These are phyloP conservation scores for Tilletia indica DNA, from an alignment of 1,284 basidiomycete genomes.

Conservation along the genomic window DNA sequence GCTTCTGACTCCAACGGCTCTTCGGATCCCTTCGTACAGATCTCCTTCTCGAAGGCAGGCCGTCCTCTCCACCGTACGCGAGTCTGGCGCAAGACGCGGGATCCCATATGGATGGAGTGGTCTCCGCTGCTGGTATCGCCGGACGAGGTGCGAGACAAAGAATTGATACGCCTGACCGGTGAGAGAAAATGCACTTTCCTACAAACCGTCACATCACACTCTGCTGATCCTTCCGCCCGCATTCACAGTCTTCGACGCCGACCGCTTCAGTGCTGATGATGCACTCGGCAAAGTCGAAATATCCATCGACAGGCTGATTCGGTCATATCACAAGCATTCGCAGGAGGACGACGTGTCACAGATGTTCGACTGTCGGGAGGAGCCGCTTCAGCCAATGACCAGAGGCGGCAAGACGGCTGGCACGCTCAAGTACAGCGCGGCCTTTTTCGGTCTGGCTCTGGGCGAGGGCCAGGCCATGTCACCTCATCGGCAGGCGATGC, in stretches of 20 bases:
- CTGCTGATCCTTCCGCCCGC: background rate
- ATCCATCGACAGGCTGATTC: constrained; percentile 37
- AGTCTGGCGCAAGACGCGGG: constrained; percentile 34
- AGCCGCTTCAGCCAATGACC: constrained; percentile 38
- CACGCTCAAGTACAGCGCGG: constrained; percentile 45
- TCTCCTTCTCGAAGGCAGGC: constrained; percentile 41
- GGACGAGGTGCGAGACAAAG: constrained; percentile 46
- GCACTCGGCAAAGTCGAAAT: constrained; percentile 49
- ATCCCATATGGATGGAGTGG: constrained; percentile 49
- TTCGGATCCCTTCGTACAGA: constrained; percentile 47
- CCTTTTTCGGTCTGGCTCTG: constrained; percentile 42
- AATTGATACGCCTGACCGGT: constrained; percentile 35
- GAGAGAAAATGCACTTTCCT: background rate
- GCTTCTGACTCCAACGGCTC: constrained; percentile 45
- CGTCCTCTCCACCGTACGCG: constrained; percentile 46
- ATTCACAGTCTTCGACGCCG: constrained; percentile 42
- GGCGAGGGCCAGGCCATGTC: constrained; percentile 29
- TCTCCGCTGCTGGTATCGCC: constrained; percentile 41
- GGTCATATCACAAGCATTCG: constrained; percentile 24
- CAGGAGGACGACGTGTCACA: constrained; percentile 27
- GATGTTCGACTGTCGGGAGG: constrained; percentile 39
- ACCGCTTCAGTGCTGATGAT: constrained; percentile 52
- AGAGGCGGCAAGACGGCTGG: constrained; percentile 36
- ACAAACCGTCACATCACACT: background rate
- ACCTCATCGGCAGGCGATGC: constrained; percentile 32